These are phyloP conservation scores for Annulohypoxylon nitens DNA, from an alignment of 495 filamentous ascomycete genomes.

Conservation along the genomic window DNA sequence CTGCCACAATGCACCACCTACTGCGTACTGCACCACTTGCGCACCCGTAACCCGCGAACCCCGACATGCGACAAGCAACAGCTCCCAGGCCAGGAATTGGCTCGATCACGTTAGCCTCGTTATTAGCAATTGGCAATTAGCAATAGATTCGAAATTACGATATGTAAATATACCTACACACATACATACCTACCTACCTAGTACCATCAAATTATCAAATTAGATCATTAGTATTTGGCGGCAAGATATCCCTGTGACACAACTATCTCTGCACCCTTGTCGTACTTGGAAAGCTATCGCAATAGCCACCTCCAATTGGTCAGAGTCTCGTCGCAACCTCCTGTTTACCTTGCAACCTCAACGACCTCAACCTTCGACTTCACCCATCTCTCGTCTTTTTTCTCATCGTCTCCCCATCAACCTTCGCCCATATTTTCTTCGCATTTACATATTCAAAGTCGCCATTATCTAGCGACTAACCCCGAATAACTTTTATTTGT, in stretches of 20 bases:
- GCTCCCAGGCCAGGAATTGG: constrained; percentile 38
- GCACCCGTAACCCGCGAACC: not conserved
- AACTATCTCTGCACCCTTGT: constrained; percentile 42
- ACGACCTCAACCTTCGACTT: constrained; percentile 41
- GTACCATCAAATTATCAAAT: not conserved
- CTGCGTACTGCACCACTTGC: too few relatives aligned
- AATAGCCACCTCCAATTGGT: constrained; percentile 40
- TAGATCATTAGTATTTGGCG: constrained; percentile 19
- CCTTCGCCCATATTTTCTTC: constrained; percentile 25
- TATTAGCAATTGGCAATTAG: constrained; percentile 49
- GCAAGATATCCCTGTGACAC: constrained; percentile 47
- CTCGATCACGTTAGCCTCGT: constrained; percentile 47
- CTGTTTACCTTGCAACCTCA: constrained; percentile 50
- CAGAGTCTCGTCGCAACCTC: constrained; percentile 42
- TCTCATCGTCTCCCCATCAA: constrained; percentile 50
- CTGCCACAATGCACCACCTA: constrained; percentile 20
- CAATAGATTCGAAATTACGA: constrained; percentile 47
- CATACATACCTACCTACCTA: too few relatives aligned
- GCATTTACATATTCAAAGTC: constrained; percentile 21
- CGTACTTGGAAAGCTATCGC: constrained; percentile 43
- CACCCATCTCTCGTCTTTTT: constrained; percentile 37
- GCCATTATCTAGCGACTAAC: constrained; percentile 36
- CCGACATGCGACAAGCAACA: constrained; percentile 29
- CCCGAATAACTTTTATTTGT: constrained; percentile 14
- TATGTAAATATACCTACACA: too few relatives aligned